Evolutionary conservation across 371 early-diverging fungal genomes (phyloP).

Genomic region (Apophysomyces sp.): DNA sequence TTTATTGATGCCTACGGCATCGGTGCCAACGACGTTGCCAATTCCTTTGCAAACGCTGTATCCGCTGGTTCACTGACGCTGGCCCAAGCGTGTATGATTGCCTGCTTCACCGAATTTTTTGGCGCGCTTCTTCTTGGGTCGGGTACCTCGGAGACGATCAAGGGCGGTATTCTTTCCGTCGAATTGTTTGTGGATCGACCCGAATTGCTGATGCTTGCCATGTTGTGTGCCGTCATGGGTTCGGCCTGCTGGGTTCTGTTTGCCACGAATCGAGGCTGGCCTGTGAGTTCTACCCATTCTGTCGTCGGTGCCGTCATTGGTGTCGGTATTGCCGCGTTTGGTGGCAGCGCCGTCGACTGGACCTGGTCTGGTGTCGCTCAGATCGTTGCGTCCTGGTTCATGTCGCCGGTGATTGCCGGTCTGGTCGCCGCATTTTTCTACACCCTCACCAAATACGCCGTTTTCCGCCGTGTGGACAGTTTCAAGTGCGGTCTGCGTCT

Average conservation of each 20-base stretch:
- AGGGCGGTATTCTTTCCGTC: conserved; percentile 65
- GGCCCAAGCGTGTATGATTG: conserved; percentile 72
- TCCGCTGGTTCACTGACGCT: conserved; percentile 79
- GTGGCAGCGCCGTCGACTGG: conserved; percentile 70
- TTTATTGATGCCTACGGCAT: conserved; percentile 66
- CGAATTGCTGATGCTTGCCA: conserved; percentile 78
- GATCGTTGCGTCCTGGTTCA: conserved; percentile 79
- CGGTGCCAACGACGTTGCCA: conserved; percentile 92
- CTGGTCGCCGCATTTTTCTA: conserved; percentile 66
- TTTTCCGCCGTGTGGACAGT: conserved; percentile 64
- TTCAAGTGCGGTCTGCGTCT: conserved; percentile 72
- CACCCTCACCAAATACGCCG: conserved; percentile 60
- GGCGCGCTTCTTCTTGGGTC: conserved; percentile 84
- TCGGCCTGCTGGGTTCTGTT: conserved; percentile 77
- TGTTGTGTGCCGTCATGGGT: conserved; percentile 81
- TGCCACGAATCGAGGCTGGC: conserved; percentile 64
- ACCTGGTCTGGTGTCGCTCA: conserved; percentile 65
- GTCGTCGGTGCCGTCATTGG: conserved; percentile 86
- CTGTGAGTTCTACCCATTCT: conserved; percentile 60
- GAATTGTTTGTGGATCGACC: conserved; percentile 55
- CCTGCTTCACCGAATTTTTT: conserved; percentile 83
- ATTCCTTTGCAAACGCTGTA: conserved; percentile 88
- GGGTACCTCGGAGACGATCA: conserved; percentile 76
- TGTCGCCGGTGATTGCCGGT: conserved; percentile 74
- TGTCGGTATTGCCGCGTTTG: conserved; percentile 75